A percentile compares a stretch with the other conserved stretches of the same genome.
phyloP scores from a whole-genome alignment of 2,329 filamentous ascomycete species.

The Helminthosporium solani region DNA sequence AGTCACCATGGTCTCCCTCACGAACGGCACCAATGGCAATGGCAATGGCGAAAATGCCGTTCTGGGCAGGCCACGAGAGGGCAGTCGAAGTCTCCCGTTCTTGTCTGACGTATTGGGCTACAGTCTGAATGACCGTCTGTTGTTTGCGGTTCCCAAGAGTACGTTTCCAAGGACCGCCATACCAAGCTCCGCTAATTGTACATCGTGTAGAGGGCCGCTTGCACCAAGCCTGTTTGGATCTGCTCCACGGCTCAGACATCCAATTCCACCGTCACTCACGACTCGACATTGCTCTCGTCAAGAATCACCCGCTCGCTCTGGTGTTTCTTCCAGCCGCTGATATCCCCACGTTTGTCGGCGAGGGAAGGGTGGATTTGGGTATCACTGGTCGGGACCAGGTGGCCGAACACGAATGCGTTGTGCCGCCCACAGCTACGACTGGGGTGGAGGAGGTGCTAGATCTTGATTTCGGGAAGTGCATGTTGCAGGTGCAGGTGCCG shows the following conservation, averaged over 20 bases:
- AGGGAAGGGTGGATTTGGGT: slow-evolving; percentile 88
- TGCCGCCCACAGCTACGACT: slow-evolving; percentile 47
- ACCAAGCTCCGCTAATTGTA: slow-evolving; percentile 9
- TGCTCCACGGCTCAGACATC: slow-evolving; percentile 91
- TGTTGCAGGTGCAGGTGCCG: slow-evolving; percentile 94
- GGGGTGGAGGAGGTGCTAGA: slow-evolving; percentile 84
- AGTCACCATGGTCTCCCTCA: slow-evolving; percentile 24
- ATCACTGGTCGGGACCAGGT: slow-evolving; percentile 95
- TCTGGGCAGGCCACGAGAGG: slow-evolving; percentile 26
- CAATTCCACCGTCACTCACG: slow-evolving; percentile 94
- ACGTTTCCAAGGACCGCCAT: slow-evolving; percentile 46
- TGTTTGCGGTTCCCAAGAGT: slow-evolving; percentile 99
- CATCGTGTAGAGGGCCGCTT: slow-evolving; percentile 83
- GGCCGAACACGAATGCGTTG: slow-evolving; percentile 76
- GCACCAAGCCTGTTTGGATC: slow-evolving; percentile 81
- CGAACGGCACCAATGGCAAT: slow-evolving; percentile 18
- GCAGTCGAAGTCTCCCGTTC: slow-evolving; percentile 39
- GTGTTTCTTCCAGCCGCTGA: slow-evolving; percentile 96
- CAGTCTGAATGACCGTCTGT: slow-evolving; percentile 86
- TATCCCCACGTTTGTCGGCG: slow-evolving; percentile 95
- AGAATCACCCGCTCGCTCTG: slow-evolving; percentile 92
- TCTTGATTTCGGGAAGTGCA: slow-evolving; percentile 86
- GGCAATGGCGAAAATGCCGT: slow-evolving; percentile 16
- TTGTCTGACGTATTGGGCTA: slow-evolving; percentile 43
- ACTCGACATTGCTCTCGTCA: slow-evolving; percentile 95